Percentiles rank a stretch among this genome's conserved stretches.
phyloP scores from a whole-genome alignment of 176 grass and related monocot species.

The Aegilops bicornis region DNA sequence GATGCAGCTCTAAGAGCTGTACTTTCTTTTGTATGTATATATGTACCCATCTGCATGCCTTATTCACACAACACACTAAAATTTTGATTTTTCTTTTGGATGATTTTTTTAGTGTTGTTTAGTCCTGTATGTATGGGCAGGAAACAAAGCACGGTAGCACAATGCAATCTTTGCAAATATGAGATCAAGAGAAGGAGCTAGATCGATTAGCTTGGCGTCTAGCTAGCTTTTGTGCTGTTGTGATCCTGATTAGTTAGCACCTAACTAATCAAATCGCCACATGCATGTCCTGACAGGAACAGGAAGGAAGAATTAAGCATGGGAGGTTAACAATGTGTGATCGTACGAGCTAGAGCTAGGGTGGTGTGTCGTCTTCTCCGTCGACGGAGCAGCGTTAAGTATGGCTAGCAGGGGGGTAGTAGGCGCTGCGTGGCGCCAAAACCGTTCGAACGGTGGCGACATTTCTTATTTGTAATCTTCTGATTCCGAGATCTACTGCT shows the following conservation, averaged over 20 bases:
- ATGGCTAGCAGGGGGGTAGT: neutral
- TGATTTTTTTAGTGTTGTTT: neutral
- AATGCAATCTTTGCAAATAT: slow-evolving; percentile 13
- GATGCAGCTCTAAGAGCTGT: neutral
- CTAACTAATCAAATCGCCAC: neutral
- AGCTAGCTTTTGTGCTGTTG: slow-evolving; percentile 7
- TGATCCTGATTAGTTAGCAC: neutral
- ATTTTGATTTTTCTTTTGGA: neutral
- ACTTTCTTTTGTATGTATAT: neutral
- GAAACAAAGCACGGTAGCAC: neutral
- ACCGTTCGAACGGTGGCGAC: slow-evolving; percentile 8
- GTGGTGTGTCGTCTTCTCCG: slow-evolving; percentile 20
- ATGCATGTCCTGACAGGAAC: slow-evolving; percentile 9
- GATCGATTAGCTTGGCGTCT: neutral
- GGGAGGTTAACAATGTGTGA: neutral
- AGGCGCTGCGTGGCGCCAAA: slow-evolving; percentile 18
- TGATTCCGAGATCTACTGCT: slow-evolving; percentile 7
- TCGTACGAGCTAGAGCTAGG: neutral
- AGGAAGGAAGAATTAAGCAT: slow-evolving; percentile 1
- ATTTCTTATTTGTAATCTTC: slow-evolving; percentile 10
- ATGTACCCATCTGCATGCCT: neutral
- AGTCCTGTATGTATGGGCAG: neutral
- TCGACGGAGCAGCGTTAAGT: neutral
- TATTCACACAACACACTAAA: neutral
- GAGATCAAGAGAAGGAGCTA: neutral